These are phyloP conservation scores for Penicillium expansum DNA, from an alignment of 2,329 filamentous ascomycete genomes.

Conservation along the genomic window DNA sequence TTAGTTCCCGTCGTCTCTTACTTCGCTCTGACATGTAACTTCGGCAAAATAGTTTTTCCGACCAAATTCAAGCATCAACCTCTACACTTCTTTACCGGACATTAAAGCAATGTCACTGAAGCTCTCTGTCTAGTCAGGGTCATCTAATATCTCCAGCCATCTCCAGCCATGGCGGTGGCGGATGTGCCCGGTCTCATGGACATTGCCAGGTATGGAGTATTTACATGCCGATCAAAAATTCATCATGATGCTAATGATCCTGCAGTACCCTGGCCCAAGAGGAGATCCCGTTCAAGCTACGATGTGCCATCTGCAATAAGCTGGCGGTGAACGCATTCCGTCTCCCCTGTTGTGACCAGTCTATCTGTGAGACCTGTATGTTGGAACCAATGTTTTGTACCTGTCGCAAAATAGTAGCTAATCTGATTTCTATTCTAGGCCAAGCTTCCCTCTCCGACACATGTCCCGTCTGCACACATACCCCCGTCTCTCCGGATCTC, in stretches of 20 bases:
- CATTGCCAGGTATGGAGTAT: conserved; percentile 39
- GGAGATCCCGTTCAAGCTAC: conserved; percentile 91
- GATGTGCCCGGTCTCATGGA: conserved; percentile 44
- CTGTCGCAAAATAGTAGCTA: background rate
- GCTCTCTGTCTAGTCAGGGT: background rate
- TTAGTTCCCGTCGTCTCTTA: background rate
- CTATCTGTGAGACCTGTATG: conserved; percentile 87
- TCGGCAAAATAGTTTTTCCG: conserved; percentile 23
- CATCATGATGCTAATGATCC: background rate
- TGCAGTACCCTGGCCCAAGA: conserved; percentile 71
- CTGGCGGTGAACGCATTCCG: conserved; percentile 88
- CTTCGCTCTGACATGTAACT: conserved; percentile 5
- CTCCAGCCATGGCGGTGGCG: conserved; percentile 37
- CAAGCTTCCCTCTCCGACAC: conserved; percentile 72
- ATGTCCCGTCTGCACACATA: conserved; percentile 92
- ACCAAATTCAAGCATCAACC: conserved; percentile 16
- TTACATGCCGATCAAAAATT: background rate
- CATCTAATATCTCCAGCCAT: conserved; percentile 2
- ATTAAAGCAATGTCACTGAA: background rate
- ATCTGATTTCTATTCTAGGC: conserved; percentile 49
- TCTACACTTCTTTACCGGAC: background rate
- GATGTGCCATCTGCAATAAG: conserved; percentile 90
- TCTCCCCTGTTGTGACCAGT: conserved; percentile 90
- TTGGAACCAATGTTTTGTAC: conserved; percentile 12
- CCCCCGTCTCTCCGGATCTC: conserved; percentile 77